Evolutionary conservation across 768 basidiomycete species (phyloP).

Genomic region (Boletus reticulatus): DNA sequence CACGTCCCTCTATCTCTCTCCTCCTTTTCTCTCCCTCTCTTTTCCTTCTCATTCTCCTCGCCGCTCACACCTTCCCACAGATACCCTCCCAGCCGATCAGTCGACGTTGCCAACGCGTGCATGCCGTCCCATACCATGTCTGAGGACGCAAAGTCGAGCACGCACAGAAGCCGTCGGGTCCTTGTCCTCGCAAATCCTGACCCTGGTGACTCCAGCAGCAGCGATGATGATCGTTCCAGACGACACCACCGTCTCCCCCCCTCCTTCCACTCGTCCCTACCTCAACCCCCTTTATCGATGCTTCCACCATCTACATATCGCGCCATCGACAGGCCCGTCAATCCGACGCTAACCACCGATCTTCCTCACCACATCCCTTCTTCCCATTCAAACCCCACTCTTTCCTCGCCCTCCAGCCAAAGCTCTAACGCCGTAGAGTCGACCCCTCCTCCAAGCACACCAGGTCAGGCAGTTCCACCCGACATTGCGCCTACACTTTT

Average conservation of each 20-base stretch:
- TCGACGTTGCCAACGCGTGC: slow-evolving; percentile 29
- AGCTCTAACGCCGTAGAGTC: slow-evolving; percentile 62
- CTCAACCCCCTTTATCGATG: slow-evolving; percentile 26
- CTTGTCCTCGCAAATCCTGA: slow-evolving; percentile 64
- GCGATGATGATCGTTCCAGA: slow-evolving; percentile 34
- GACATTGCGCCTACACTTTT: slow-evolving; percentile 39
- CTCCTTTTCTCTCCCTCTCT: not conserved
- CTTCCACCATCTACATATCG: slow-evolving; percentile 20
- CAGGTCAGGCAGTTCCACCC: slow-evolving; percentile 47
- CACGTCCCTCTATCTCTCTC: not conserved
- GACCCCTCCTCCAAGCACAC: slow-evolving; percentile 71
- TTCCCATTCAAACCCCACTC: slow-evolving; percentile 50
- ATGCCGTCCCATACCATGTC: slow-evolving; percentile 48
- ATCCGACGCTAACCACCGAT: slow-evolving; percentile 38
- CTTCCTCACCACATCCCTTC: slow-evolving; percentile 33
- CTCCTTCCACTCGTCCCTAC: slow-evolving; percentile 25
- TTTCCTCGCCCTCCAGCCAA: slow-evolving; percentile 69
- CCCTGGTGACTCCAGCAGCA: slow-evolving; percentile 44
- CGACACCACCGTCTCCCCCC: slow-evolving; percentile 15
- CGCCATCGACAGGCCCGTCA: slow-evolving; percentile 15
- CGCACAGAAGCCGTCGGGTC: slow-evolving; percentile 37
- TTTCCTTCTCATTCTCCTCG: not conserved
- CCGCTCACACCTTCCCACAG: not conserved
- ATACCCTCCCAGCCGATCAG: slow-evolving; percentile 17
- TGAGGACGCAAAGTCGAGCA: slow-evolving; percentile 50